A percentile compares a stretch with the other conserved stretches of the same genome.
These are phyloP conservation scores for Penicillium thymicola DNA, from an alignment of 2,329 filamentous ascomycete species.

Conservation along the genomic window DNA sequence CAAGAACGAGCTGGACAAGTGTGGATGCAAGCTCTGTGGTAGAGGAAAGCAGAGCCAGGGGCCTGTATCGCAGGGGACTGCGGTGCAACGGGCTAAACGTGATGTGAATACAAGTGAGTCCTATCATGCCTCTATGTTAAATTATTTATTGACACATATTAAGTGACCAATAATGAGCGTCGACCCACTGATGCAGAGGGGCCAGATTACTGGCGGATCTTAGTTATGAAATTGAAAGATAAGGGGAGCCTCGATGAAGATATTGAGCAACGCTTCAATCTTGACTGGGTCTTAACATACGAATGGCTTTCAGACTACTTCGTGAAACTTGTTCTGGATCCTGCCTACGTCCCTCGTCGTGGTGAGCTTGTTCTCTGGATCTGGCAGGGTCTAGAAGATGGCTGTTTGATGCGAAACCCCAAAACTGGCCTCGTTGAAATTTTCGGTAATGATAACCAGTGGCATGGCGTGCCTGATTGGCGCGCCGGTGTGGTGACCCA, in stretches of 20 bases:
- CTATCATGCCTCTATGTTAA: not conserved
- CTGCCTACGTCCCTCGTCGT: constrained; percentile 52
- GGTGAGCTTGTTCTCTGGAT: constrained; percentile 59
- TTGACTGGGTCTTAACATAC: constrained; percentile 57
- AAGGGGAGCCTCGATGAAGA: constrained; percentile 41
- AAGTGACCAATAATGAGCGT: not conserved
- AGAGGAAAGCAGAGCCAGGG: constrained; percentile 12
- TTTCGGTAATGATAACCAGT: constrained; percentile 35
- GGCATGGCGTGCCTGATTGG: constrained; percentile 48
- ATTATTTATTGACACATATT: not conserved
- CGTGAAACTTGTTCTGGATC: constrained; percentile 41
- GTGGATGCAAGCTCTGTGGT: constrained; percentile 51
- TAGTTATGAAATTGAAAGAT: constrained; percentile 47
- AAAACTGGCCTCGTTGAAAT: constrained; percentile 30
- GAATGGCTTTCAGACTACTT: constrained; percentile 44
- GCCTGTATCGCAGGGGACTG: constrained; percentile 7
- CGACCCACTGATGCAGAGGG: constrained; percentile 12
- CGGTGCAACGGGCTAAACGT: not conserved
- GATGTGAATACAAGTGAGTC: not conserved
- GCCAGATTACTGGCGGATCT: constrained; percentile 23
- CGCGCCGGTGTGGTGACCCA: constrained; percentile 57
- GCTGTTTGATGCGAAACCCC: constrained; percentile 38
- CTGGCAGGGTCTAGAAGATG: constrained; percentile 27
- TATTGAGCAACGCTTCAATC: constrained; percentile 50
- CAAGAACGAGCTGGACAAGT: constrained; percentile 51